A percentile compares a stretch with the other conserved stretches of the same genome.
Evolutionary conservation across 2,329 filamentous ascomycete genomes (phyloP).

Genomic region (Calonectria honghensis): DNA sequence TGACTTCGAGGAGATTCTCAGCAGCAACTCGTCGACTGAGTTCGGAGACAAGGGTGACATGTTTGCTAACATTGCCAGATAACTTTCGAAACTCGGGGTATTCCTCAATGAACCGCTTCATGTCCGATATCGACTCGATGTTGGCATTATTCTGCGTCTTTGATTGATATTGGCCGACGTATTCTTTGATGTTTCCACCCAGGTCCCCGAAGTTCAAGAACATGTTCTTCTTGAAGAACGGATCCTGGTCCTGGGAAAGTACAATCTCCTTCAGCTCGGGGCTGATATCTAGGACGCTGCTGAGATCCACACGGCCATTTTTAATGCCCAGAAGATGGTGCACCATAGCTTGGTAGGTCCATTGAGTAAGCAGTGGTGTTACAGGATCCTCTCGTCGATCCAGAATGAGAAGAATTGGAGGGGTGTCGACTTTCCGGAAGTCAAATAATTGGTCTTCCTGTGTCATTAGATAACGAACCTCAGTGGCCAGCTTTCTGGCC

Average conservation of each 20-base stretch:
- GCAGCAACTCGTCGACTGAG: slow-evolving; percentile 90
- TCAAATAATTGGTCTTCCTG: slow-evolving; percentile 98
- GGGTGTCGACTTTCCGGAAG: slow-evolving; percentile 95
- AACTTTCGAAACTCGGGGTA: slow-evolving; percentile 98
- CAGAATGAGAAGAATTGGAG: slow-evolving; percentile 91
- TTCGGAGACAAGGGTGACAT: slow-evolving; percentile 96
- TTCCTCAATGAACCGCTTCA: slow-evolving; percentile 99
- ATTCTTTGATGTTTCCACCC: slow-evolving; percentile 97
- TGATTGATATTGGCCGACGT: slow-evolving; percentile 97
- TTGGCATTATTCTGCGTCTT: slow-evolving; percentile 98
- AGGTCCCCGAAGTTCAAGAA: slow-evolving; percentile 98
- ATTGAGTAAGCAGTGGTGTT: slow-evolving; percentile 94
- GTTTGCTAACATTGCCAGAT: slow-evolving; percentile 98
- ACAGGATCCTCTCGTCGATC: slow-evolving; percentile 96
- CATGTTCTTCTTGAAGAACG: slow-evolving; percentile 99
- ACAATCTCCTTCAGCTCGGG: slow-evolving; percentile 96
- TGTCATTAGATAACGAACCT: slow-evolving; percentile 93
- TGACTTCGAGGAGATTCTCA: slow-evolving; percentile 94
- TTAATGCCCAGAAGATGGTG: slow-evolving; percentile 95
- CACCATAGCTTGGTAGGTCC: slow-evolving; percentile 99
- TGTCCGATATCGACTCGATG: slow-evolving; percentile 97
- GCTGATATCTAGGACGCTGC: slow-evolving; percentile 87
- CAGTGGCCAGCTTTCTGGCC: slow-evolving; percentile 93
- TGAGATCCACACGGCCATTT: slow-evolving; percentile 94
- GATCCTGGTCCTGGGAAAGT: slow-evolving; percentile 95